Evolutionary conservation across 306 rosid species (phyloP).

Genomic region (Styphnolobium japonicum): DNA sequence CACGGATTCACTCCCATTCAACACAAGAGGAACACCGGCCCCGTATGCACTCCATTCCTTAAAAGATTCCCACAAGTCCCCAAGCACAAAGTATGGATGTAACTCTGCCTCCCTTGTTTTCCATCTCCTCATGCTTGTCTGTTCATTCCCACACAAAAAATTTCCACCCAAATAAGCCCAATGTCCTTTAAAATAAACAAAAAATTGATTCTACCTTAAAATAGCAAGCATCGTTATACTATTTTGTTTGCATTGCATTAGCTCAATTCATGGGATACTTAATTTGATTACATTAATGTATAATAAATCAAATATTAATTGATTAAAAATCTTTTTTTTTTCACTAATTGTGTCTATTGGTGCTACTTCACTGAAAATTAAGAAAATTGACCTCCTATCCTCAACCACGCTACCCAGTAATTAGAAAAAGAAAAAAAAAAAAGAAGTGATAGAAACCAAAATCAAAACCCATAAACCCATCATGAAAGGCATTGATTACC

Average conservation of each 20-base stretch:
- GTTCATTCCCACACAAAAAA: constrained; percentile 16
- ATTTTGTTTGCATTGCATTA: neutral
- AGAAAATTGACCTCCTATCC: neutral
- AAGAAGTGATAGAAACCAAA: no score
- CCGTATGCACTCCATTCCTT: constrained; percentile 84
- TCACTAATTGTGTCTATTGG: no score
- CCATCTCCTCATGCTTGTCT: constrained; percentile 59
- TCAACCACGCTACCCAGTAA: neutral
- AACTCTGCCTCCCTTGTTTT: constrained; percentile 40
- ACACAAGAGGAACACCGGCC: constrained; percentile 66
- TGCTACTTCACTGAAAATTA: neutral
- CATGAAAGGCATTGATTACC: constrained; percentile 38
- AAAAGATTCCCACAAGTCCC: constrained; percentile 76
- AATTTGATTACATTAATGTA: no score
- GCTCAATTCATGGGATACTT: neutral
- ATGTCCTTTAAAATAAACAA: neutral
- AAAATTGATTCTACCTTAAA: neutral
- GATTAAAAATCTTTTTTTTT: no score
- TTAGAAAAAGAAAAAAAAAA: neutral
- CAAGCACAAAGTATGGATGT: constrained; percentile 65
- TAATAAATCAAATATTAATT: no score
- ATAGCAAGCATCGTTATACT: neutral
- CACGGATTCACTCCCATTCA: constrained; percentile 66
- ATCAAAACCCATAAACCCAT: neutral
- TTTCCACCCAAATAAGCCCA: neutral